phyloP scores from a whole-genome alignment of 1,139 yeast species.

The Nadsonia commutata region DNA sequence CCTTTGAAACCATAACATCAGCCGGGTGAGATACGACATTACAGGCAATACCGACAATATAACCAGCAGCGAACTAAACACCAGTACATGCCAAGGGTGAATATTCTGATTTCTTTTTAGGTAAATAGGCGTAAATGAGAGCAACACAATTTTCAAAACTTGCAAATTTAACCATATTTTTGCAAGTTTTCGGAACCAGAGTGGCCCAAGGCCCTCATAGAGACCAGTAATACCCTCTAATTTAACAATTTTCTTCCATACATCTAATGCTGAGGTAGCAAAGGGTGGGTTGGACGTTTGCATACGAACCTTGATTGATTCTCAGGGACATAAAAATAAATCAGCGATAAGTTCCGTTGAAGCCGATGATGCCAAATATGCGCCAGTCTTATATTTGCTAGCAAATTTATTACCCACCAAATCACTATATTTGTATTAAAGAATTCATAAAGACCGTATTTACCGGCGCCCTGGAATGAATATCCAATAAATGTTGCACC shows the following conservation, averaged over 20 bases:
- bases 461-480: slow-evolving; percentile 76
- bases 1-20: slow-evolving; percentile 90
- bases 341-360: slow-evolving; percentile 77
- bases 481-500: slow-evolving; percentile 77
- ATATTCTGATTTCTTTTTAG: slow-evolving; percentile 32
- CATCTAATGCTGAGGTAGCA: slow-evolving; percentile 32
- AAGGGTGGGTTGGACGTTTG: slow-evolving; percentile 68
- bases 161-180: slow-evolving; percentile 93
- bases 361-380: slow-evolving; percentile 63
- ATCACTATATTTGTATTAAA: slow-evolving; percentile 50
- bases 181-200: slow-evolving; percentile 92
- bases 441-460: slow-evolving; percentile 69
- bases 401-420: slow-evolving; percentile 43
- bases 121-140: slow-evolving; percentile 16
- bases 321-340: slow-evolving; percentile 66
- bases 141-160: slow-evolving; percentile 79
- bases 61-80: slow-evolving; percentile 86
- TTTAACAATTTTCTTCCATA: slow-evolving; percentile 41
- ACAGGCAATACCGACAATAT: slow-evolving; percentile 91
- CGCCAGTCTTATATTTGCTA: slow-evolving; percentile 42
- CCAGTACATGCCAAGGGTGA: slow-evolving; percentile 66
- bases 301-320: slow-evolving; percentile 68
- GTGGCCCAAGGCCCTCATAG: slow-evolving; percentile 76
- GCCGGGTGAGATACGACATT: slow-evolving; percentile 94
- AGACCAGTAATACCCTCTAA: slow-evolving; percentile 41